Evolutionary conservation across 2,329 filamentous ascomycete species (phyloP).

Genomic region (Cordyceps tenuipes): DNA sequence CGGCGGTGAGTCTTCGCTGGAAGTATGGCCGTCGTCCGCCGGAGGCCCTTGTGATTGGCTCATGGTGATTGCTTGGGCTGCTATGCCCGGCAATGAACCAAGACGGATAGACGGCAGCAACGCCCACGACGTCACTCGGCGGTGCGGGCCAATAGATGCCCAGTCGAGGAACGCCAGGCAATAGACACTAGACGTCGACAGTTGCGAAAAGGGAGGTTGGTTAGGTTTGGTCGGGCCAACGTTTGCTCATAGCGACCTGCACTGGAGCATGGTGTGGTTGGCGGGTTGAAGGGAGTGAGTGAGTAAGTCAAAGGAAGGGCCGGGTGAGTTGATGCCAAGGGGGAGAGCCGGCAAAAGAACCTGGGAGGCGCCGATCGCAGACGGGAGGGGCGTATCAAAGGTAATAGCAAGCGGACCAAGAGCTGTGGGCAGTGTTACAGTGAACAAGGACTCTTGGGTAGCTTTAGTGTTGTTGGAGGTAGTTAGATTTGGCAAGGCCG

Average conservation of each 20-base stretch:
- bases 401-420: slow-evolving; percentile 7
- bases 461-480: slow-evolving; percentile 18
- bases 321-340: not conserved
- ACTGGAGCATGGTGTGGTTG: slow-evolving; percentile 22
- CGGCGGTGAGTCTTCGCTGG: slow-evolving; percentile 23
- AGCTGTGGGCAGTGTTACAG: slow-evolving; percentile 16
- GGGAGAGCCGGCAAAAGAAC: slow-evolving; percentile 10
- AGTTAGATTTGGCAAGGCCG: slow-evolving; percentile 11
- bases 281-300: slow-evolving; percentile 13
- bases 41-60: slow-evolving; percentile 22
- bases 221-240: slow-evolving; percentile 23
- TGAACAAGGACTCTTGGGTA: slow-evolving; percentile 17
- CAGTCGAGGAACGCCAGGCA: not conserved
- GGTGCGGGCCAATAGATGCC: not conserved
- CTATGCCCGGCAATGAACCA: slow-evolving; percentile 15
- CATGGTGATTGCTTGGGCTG: slow-evolving; percentile 22
- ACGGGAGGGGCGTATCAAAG: slow-evolving; percentile 6
- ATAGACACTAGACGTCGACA: not conserved
- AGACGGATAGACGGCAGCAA: slow-evolving; percentile 2
- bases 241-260: slow-evolving; percentile 30
- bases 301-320: not conserved
- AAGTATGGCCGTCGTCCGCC: slow-evolving; percentile 25
- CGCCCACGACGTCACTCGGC: slow-evolving; percentile 1
- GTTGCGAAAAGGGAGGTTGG: slow-evolving; percentile 25
- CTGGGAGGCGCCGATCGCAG: slow-evolving; percentile 11